Evolutionary conservation across 306 rosid genomes (phyloP).

Genomic region (Datisca glomerata): DNA sequence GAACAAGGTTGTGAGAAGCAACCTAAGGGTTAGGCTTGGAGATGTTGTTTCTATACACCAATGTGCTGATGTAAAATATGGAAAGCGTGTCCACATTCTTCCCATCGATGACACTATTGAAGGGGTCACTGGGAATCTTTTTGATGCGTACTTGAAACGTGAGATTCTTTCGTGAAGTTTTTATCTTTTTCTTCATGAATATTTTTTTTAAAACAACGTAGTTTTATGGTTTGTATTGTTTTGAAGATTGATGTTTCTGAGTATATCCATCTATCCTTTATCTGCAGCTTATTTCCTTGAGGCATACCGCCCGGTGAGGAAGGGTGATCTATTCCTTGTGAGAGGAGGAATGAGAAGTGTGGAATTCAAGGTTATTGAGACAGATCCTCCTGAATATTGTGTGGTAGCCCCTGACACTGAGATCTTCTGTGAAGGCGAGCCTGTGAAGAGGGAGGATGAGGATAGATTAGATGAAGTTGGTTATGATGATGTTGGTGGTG

Average conservation of each 20-base stretch:
- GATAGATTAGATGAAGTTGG: conserved; percentile 55
- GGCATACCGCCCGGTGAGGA: conserved; percentile 58
- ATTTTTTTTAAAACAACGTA: too few relatives aligned
- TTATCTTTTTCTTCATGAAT: background rate
- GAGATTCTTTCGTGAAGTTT: conserved; percentile 7
- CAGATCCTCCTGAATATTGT: conserved; percentile 52
- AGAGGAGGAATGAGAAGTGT: conserved; percentile 64
- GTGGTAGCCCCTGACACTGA: conserved; percentile 60
- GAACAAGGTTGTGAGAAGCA: conserved; percentile 23
- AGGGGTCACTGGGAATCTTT: conserved; percentile 20
- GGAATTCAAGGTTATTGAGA: conserved; percentile 62
- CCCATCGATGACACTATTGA: conserved; percentile 24
- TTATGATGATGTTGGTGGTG: conserved; percentile 65
- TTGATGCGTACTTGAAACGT: conserved; percentile 17
- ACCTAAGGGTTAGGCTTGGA: conserved; percentile 21
- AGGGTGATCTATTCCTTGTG: conserved; percentile 57
- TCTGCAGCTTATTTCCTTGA: conserved; percentile 55
- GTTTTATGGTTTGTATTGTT: background rate
- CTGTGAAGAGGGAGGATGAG: conserved; percentile 54
- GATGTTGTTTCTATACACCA: conserved; percentile 22
- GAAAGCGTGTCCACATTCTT: conserved; percentile 18
- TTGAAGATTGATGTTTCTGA: background rate
- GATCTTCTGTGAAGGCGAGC: conserved; percentile 54
- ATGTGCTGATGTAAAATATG: conserved; percentile 19
- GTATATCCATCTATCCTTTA: too few relatives aligned